Evolutionary conservation across 140 eudicot genomes (phyloP).

Genomic region (Bidens hawaiensis): DNA sequence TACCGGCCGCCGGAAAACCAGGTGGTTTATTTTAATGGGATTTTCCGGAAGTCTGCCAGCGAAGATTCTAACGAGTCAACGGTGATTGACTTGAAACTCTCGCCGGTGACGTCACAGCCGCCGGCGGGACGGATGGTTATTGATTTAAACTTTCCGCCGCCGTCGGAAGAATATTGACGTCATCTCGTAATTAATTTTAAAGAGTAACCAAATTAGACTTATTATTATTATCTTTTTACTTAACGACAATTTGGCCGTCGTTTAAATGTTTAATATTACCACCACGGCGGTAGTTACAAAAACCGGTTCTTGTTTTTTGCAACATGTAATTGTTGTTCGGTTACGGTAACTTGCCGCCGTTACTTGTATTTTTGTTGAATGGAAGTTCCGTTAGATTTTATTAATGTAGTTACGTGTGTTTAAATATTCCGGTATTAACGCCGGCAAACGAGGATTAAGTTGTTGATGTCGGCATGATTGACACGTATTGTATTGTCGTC

Average conservation of each 20-base stretch:
- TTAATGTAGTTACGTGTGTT: not conserved
- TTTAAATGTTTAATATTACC: conserved; percentile 1
- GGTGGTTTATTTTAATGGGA: not conserved
- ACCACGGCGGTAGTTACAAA: not conserved
- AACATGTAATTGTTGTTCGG: conserved; percentile 19
- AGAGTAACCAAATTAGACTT: not conserved
- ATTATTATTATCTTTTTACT: not conserved
- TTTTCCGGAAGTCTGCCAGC: conserved; percentile 3
- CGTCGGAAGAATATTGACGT: conserved; percentile 11
- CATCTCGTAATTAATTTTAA: not conserved
- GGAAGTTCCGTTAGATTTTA: conserved; percentile 5
- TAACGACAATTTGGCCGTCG: not conserved
- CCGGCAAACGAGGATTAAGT: conserved; percentile 2
- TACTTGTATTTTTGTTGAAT: conserved; percentile 15
- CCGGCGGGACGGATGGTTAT: conserved; percentile 11
- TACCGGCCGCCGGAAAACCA: conserved; percentile 17
- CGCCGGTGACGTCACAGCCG: conserved; percentile 14
- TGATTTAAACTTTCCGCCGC: conserved; percentile 40
- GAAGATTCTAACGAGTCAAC: conserved; percentile 35
- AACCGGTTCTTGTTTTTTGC: conserved; percentile 16
- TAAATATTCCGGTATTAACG: not conserved
- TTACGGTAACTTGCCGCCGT: not conserved
- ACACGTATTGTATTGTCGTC: conserved; percentile 28
- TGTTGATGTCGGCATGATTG: conserved; percentile 31
- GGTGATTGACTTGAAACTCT: conserved; percentile 23